Evolutionary conservation across 2,329 filamentous ascomycete genomes (phyloP).

Genomic region (Aureobasidium sp.): DNA sequence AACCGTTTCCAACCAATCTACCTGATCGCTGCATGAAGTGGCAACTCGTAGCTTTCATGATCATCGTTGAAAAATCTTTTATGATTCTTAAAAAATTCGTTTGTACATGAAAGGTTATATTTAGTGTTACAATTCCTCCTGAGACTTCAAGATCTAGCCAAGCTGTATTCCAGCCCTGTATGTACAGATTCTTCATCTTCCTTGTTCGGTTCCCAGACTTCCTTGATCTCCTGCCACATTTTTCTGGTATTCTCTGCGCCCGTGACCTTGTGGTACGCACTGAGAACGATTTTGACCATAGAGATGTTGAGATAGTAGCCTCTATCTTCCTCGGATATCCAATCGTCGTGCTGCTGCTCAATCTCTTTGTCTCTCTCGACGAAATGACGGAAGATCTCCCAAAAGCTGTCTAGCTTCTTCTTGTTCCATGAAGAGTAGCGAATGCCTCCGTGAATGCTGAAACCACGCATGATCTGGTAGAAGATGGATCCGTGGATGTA

Average conservation of each 20-base stretch:
- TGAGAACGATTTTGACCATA: constrained; percentile 50
- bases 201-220: constrained; percentile 31
- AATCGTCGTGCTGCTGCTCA: constrained; percentile 3
- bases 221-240: constrained; percentile 42
- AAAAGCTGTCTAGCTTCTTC: constrained; percentile 57
- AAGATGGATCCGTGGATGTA: constrained; percentile 69
- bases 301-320: constrained; percentile 34
- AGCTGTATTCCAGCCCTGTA: background rate
- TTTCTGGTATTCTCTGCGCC: constrained; percentile 43
- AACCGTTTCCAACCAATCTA: too few relatives aligned
- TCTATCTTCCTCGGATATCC: constrained; percentile 17
- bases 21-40: too few relatives aligned
- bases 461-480: constrained; percentile 73
- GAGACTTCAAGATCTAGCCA: background rate
- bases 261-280: constrained; percentile 56
- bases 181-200: constrained; percentile 16
- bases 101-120: constrained; percentile 7
- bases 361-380: constrained; percentile 28
- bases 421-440: constrained; percentile 62
- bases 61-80: background rate
- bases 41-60: too few relatives aligned
- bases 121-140: constrained; percentile 2
- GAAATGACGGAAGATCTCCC: constrained; percentile 45
- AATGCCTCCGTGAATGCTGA: constrained; percentile 60
- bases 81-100: constrained; percentile 3